Evolutionary conservation across 1,284 basidiomycete genomes (phyloP), one percentile per base, ranked within the genome.

Genomic region (Apiotrichum siamense): DNA sequence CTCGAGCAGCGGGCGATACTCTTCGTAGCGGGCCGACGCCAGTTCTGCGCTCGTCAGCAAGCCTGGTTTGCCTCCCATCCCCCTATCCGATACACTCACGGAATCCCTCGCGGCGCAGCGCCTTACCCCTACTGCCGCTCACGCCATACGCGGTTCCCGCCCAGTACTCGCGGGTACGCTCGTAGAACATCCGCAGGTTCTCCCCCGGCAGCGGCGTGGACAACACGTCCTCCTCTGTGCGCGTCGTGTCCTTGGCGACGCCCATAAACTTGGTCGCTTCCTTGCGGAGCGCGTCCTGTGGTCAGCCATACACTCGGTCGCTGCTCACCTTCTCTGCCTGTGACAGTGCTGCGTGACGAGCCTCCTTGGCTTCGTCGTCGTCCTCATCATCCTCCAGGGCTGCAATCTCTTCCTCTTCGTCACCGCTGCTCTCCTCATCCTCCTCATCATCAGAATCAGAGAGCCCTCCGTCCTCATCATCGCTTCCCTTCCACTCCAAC

Each of bases 141-240:
- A 52, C 56, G 24, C 63, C 73, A 49, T 82, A 79, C 4, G 87
- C 90, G 54, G 82, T 85, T 48, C 83, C 81, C 0, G 86, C 79
- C 91, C 91, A 96, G 66, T 87, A 76, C 82, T 62, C 67, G 83
- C 85, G 79, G 5, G 85, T 85, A 7, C 91, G 81, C 12, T 85
- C 82, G 65, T 92, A 96, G 72, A 94, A 94, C 69, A 80, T 78
- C 0, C 87, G 84, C 7, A 94, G 73, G 0, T 85, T 88, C 69
- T 96, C 92, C n/a, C 89, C 88, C 0, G 90, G 88, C 7, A 86
- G 77, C 0, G 92, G 92, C 0, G 90, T 93, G 53, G 85, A 86
- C 38, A 89, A 67, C 0, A 82, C 72, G 57, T 92, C 89, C 62
- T 89, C 87, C 0, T 80, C 76, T 0, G 85, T 82, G 3, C 82